Evolutionary conservation across 768 basidiomycete genomes (phyloP).

Genomic region (Kockovaella imperatae): DNA sequence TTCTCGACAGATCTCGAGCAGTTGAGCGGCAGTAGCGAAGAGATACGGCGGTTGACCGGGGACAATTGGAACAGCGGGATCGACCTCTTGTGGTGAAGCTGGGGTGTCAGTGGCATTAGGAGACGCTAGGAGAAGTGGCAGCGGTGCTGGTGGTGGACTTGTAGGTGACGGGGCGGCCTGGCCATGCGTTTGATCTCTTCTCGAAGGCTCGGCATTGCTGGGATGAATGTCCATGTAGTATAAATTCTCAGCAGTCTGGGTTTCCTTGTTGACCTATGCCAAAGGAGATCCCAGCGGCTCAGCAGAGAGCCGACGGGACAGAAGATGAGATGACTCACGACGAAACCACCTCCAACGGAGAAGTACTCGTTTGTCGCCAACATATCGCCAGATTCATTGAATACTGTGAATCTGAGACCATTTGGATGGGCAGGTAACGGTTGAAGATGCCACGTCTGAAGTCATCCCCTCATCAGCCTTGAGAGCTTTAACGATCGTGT

Average conservation of each 20-base stretch:
- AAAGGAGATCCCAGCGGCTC: no score
- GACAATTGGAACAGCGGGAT: slow-evolving; percentile 31
- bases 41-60: slow-evolving; percentile 59
- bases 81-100: neutral
- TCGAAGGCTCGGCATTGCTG: slow-evolving; percentile 65
- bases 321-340: slow-evolving; percentile 2
- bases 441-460: slow-evolving; percentile 29
- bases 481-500: neutral
- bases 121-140: neutral
- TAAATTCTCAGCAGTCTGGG: slow-evolving; percentile 80
- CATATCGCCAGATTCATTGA: slow-evolving; percentile 69
- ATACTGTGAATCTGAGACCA: slow-evolving; percentile 87
- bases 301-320: neutral
- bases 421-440: slow-evolving; percentile 49
- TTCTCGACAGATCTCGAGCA: slow-evolving; percentile 29
- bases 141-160: neutral
- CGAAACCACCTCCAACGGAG: slow-evolving; percentile 57
- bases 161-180: no score
- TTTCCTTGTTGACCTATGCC: slow-evolving; percentile 85
- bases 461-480: neutral
- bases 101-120: neutral
- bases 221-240: slow-evolving; percentile 92
- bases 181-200: slow-evolving; percentile 45
- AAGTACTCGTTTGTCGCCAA: slow-evolving; percentile 94
- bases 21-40: slow-evolving; percentile 35